Percentiles rank a stretch among this genome's conserved stretches.
These are phyloP conservation scores for Termitomyces bulborhizus DNA, from an alignment of 768 basidiomycete genomes.

Conservation along the genomic window DNA sequence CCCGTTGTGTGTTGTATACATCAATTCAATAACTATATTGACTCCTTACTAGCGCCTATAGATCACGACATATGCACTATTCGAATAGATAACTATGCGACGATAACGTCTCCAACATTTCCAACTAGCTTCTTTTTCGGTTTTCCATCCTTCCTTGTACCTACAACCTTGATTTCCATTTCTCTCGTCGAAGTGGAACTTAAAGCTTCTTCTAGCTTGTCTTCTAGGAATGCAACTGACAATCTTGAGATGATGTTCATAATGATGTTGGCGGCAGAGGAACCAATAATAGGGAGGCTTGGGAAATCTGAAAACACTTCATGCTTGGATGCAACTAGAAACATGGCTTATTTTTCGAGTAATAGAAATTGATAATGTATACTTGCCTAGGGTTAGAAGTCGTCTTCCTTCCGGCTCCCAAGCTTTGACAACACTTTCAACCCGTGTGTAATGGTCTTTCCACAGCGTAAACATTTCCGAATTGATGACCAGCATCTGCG, in stretches of 20 bases:
- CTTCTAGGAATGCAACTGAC: slow-evolving; percentile 38
- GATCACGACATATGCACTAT: neutral
- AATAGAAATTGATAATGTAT: neutral
- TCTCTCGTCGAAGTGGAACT: slow-evolving; percentile 22
- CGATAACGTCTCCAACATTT: slow-evolving; percentile 36
- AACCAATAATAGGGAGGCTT: slow-evolving; percentile 34
- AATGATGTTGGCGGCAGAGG: slow-evolving; percentile 23
- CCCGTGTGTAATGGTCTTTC: slow-evolving; percentile 62
- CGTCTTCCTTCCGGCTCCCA: slow-evolving; percentile 46
- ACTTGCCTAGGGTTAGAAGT: slow-evolving; percentile 44
- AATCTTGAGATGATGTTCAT: slow-evolving; percentile 29
- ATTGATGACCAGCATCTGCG: slow-evolving; percentile 60
- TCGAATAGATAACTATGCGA: slow-evolving; percentile 19
- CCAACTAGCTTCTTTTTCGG: slow-evolving; percentile 38
- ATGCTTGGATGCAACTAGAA: slow-evolving; percentile 37
- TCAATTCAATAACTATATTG: neutral
- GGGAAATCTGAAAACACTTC: slow-evolving; percentile 43
- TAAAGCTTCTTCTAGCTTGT: slow-evolving; percentile 27
- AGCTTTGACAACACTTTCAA: slow-evolving; percentile 43
- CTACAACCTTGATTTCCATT: slow-evolving; percentile 34
- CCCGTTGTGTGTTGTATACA: neutral
- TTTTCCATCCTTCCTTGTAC: slow-evolving; percentile 37
- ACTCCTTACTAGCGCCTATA: neutral
- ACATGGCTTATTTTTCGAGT: neutral
- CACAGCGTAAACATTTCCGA: slow-evolving; percentile 77